Conservation (phyloP, 2,329 filamentous ascomycete genomes). For the Cryphonectria radicalis region DNA sequence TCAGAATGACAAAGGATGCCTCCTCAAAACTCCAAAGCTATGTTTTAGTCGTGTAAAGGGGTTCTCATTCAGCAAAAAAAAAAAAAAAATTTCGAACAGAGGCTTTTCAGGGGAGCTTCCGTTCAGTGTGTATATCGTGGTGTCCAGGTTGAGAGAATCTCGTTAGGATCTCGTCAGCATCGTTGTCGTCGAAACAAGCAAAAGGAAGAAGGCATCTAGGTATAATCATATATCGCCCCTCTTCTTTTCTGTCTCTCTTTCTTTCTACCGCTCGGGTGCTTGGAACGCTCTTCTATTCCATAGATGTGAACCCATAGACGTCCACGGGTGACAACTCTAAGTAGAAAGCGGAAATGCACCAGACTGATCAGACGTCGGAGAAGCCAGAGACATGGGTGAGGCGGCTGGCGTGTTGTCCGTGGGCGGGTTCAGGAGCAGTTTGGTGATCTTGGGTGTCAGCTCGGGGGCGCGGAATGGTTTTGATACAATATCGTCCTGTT, state of each 20-base stretch:
- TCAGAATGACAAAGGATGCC: background rate
- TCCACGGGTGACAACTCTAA: background rate
- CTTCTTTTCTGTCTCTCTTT: background rate
- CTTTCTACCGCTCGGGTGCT: background rate
- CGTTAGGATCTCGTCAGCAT: background rate
- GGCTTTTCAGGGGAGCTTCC: background rate
- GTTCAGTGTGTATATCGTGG: background rate
- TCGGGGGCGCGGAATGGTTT: conserved; percentile 82
- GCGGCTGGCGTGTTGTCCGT: conserved; percentile 16
- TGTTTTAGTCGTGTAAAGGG: background rate
- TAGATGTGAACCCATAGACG: too few relatives aligned
- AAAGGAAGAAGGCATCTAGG: background rate
- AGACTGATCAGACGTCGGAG: background rate
- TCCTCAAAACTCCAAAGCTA: background rate
- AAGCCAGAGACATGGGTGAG: conserved; percentile 22
- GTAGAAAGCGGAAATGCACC: background rate
- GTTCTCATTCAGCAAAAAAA: too few relatives aligned
- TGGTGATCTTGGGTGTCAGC: conserved; percentile 68
- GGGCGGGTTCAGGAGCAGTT: conserved; percentile 48
- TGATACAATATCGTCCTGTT: conserved; percentile 72
- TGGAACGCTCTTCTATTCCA: background rate
- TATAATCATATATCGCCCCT: background rate
- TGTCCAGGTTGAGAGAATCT: background rate
- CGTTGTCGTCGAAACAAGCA: background rate
- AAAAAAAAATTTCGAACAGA: too few relatives aligned